Evolutionary conservation across 1,139 yeast genomes (phyloP).

Genomic region (Arxiozyma slooffiae): DNA sequence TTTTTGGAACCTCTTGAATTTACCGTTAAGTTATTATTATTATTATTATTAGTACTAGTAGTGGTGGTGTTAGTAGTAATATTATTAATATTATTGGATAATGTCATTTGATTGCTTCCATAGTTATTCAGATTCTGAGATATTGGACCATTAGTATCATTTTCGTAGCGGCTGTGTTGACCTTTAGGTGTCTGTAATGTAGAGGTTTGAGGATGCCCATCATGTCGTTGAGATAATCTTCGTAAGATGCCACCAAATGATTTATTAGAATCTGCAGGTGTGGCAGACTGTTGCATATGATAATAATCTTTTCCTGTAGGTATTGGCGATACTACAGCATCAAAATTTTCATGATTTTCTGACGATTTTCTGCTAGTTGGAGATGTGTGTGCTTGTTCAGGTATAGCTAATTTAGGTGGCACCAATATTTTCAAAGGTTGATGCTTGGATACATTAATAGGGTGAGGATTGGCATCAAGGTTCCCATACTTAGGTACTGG

Average conservation of each 20-base stretch:
- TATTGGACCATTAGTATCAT: background rate
- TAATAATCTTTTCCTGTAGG: constrained; percentile 5
- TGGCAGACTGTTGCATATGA: constrained; percentile 5
- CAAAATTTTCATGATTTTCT: constrained; percentile 19
- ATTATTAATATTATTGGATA: background rate
- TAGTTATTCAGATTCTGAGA: background rate
- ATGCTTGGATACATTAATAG: background rate
- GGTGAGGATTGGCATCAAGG: background rate
- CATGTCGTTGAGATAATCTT: constrained; percentile 29
- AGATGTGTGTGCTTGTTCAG: constrained; percentile 64
- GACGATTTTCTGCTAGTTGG: constrained; percentile 29
- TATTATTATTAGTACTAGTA: background rate
- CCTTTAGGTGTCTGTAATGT: constrained; percentile 5
- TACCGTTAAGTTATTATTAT: constrained; percentile 3
- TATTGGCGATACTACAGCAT: constrained; percentile 14
- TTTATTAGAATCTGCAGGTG: constrained; percentile 18
- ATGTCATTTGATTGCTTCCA: background rate
- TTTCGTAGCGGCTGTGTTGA: constrained; percentile 6
- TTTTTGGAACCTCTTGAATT: constrained; percentile 12
- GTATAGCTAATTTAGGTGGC: constrained; percentile 40
- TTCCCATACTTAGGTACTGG: background rate
- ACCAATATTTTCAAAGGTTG: constrained; percentile 25
- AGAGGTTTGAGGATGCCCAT: constrained; percentile 8
- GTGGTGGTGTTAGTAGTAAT: background rate
- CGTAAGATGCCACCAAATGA: constrained; percentile 29